These are phyloP conservation scores for Pyrrhoderma lamaoense DNA, from an alignment of 1,284 basidiomycete genomes.

Conservation along the genomic window DNA sequence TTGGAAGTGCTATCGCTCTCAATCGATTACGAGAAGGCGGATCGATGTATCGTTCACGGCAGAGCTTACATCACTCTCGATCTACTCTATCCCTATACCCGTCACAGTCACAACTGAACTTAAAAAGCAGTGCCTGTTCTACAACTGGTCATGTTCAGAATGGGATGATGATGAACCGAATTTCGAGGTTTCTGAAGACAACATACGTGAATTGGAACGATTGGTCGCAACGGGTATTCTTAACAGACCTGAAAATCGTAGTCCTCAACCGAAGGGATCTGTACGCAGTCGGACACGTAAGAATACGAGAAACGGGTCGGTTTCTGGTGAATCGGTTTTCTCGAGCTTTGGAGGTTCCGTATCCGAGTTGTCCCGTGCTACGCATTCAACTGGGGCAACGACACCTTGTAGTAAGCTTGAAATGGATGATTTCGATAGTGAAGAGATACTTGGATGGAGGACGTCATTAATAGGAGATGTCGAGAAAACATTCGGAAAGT, in stretches of 20 bases:
- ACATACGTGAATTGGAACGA: not conserved
- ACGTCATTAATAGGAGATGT: constrained; percentile 8
- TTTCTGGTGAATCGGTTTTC: too few species aligned
- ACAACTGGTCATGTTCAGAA: too few species aligned
- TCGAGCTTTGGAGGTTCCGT: not conserved
- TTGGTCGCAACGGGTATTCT: not conserved
- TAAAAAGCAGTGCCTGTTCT: too few species aligned
- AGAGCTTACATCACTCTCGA: too few species aligned
- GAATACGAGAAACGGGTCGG: too few species aligned
- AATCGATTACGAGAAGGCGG: constrained; percentile 33
- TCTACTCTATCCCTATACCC: too few species aligned
- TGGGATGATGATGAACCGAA: too few species aligned
- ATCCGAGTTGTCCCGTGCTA: not conserved
- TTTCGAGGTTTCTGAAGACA: too few species aligned
- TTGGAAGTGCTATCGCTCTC: constrained; percentile 54
- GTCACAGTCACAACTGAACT: too few species aligned
- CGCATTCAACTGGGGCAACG: not conserved
- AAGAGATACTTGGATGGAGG: constrained; percentile 12
- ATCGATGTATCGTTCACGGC: not conserved
- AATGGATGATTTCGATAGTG: constrained; percentile 5
- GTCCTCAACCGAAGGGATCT: not conserved
- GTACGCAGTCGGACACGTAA: not conserved
- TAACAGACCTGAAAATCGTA: too few species aligned
- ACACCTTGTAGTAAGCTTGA: not conserved
- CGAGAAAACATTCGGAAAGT: constrained; percentile 2